Percentiles rank a stretch among this genome's conserved stretches.
phyloP scores from a whole-genome alignment of 1,284 basidiomycete genomes.

The Vanrija pseudolonga region DNA sequence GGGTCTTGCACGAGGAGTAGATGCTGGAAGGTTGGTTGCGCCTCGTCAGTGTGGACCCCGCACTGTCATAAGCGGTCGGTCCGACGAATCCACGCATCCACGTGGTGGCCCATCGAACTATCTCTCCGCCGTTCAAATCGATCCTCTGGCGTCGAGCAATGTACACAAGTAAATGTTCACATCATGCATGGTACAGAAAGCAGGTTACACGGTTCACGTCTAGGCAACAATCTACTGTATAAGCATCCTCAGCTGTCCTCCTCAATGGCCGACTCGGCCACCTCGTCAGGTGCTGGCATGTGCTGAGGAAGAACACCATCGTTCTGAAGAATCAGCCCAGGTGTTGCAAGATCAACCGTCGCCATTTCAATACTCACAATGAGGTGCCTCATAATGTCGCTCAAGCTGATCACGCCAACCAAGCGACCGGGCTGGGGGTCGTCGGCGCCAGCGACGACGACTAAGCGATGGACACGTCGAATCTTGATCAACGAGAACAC shows the following conservation, averaged over 20 bases:
- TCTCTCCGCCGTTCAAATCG: too few relatives aligned
- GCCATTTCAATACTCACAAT: slow-evolving; percentile 51
- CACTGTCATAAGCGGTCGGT: too few relatives aligned
- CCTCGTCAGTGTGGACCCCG: background rate
- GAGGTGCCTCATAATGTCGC: slow-evolving; percentile 82
- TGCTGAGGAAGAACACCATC: background rate
- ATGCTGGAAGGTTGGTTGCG: background rate
- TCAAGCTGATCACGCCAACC: slow-evolving; percentile 83
- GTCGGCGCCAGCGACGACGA: slow-evolving; percentile 66
- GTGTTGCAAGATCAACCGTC: background rate
- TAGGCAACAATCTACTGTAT: background rate
- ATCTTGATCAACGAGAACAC: slow-evolving; percentile 90
- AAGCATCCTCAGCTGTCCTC: background rate
- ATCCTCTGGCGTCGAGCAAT: too few relatives aligned
- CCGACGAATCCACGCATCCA: background rate
- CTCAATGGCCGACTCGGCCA: slow-evolving; percentile 6
- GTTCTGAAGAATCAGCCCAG: background rate
- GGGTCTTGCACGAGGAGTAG: background rate
- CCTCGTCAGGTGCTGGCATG: slow-evolving; percentile 8
- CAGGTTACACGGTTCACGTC: slow-evolving; percentile 1
- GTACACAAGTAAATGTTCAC: too few relatives aligned
- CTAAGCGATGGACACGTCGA: slow-evolving; percentile 85
- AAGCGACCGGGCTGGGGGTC: slow-evolving; percentile 60
- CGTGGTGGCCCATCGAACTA: slow-evolving; percentile 2
- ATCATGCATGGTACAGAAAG: too few relatives aligned